Conservation (phyloP, 176 grass and related monocot species). For the Triticum turgidum region DNA sequence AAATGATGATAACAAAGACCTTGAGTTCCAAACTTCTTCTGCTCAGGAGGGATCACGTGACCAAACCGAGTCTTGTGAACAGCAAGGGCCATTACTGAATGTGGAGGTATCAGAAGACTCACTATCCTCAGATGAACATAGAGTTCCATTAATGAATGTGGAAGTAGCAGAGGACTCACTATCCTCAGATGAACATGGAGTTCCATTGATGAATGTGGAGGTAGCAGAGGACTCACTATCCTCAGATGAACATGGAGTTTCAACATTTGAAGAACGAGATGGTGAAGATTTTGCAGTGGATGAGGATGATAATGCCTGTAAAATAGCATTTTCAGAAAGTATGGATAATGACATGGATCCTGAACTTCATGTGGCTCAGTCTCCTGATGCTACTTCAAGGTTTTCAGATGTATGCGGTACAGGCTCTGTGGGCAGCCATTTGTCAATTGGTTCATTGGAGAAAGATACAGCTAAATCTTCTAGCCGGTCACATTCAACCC, state of each 20-base stretch:
- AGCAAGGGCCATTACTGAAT: conserved; percentile 33
- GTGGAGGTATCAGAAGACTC: conserved; percentile 33
- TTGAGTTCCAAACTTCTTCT: conserved; percentile 40
- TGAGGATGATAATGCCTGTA: conserved; percentile 36
- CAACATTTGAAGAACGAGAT: conserved; percentile 33
- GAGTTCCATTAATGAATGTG: conserved; percentile 29
- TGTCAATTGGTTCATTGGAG: conserved; percentile 25
- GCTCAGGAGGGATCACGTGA: conserved; percentile 28
- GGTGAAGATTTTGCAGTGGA: conserved; percentile 30
- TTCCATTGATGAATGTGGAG: conserved; percentile 32
- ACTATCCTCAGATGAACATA: conserved; percentile 33
- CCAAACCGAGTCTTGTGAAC: conserved; percentile 16
- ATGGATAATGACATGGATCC: conserved; percentile 34
- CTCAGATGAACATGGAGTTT: conserved; percentile 35
- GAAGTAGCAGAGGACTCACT: conserved; percentile 32
- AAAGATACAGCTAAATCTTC: conserved; percentile 48
- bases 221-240: conserved; percentile 35
- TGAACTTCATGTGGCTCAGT: conserved; percentile 20
- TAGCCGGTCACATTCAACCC: conserved; percentile 66
- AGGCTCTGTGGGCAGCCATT: conserved; percentile 34
- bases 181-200: conserved; percentile 34
- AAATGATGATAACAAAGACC: conserved; percentile 19
- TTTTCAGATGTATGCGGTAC: conserved; percentile 42
- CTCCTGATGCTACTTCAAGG: conserved; percentile 45
- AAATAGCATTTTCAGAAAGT: conserved; percentile 43